Conservation (phyloP, 768 basidiomycete genomes). For the Psilocybe cubensis region DNA sequence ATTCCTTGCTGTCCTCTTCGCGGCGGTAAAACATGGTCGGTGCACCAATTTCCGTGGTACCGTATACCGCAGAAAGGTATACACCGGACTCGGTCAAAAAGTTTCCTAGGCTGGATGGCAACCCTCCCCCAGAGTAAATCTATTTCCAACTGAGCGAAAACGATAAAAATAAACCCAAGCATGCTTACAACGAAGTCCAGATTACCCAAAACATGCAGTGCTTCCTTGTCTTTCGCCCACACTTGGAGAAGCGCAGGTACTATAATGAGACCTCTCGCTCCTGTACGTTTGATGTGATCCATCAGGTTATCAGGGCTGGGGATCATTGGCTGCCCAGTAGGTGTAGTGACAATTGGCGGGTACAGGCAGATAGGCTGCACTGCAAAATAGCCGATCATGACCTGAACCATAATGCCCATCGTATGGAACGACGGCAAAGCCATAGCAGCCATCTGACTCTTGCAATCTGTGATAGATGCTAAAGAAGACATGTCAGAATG, state of each 20-base stretch:
- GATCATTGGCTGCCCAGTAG: conserved; percentile 37
- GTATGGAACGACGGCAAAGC: conserved; percentile 44
- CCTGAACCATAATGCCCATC: conserved; percentile 32
- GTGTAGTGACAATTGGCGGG: conserved; percentile 28
- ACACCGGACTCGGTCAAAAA: conserved; percentile 36
- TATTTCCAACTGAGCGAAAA: conserved; percentile 11
- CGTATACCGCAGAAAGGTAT: conserved; percentile 24
- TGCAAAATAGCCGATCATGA: conserved; percentile 31
- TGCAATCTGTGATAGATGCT: conserved; percentile 17
- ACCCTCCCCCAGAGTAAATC: conserved; percentile 40
- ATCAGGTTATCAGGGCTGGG: conserved; percentile 35
- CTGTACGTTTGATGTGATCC: conserved; percentile 30
- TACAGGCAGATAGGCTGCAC: conserved; percentile 16
- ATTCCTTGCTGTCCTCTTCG: conserved; percentile 26
- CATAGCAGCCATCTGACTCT: conserved; percentile 27
- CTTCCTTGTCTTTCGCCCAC: conserved; percentile 34
- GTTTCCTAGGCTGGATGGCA: conserved; percentile 39
- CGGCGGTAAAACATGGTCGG: conserved; percentile 17
- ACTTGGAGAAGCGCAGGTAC: conserved; percentile 44
- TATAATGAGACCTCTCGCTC: conserved; percentile 32
- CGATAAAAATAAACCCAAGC: not conserved
- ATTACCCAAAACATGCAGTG: conserved; percentile 25
- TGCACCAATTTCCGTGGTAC: conserved; percentile 37
- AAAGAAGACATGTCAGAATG: not conserved
- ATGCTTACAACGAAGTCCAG: conserved; percentile 26